These are phyloP conservation scores for Thalassia testudinum DNA, from an alignment of 116 monocot species.

Conservation along the genomic window DNA sequence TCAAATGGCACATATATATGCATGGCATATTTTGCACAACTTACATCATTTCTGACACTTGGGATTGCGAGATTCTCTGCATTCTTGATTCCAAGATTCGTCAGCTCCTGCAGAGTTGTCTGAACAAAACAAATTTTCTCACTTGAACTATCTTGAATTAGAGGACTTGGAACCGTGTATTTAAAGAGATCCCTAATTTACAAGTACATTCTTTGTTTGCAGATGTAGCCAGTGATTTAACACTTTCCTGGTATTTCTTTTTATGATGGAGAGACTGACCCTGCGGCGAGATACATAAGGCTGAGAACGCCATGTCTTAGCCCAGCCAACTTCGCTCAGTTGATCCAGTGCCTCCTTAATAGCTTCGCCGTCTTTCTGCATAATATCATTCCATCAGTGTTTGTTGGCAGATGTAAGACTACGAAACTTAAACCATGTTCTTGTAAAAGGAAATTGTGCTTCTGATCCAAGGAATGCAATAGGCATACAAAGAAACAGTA, in stretches of 20 bases:
- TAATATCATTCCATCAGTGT: conserved; percentile 1
- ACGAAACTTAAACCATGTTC: not conserved
- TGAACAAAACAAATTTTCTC: conserved; percentile 9
- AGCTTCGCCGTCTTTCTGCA: conserved; percentile 76
- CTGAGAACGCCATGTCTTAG: conserved; percentile 88
- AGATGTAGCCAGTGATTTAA: not conserved
- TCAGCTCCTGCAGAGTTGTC: conserved; percentile 81
- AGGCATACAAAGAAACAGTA: not conserved
- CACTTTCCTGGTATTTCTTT: not conserved
- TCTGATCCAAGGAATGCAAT: not conserved
- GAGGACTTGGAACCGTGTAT: not conserved
- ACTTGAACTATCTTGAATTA: not conserved
- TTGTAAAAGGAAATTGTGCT: too few species aligned
- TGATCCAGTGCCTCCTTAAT: conserved; percentile 66
- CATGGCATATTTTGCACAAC: not conserved
- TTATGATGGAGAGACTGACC: conserved; percentile 38
- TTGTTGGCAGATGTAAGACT: not conserved
- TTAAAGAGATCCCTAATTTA: not conserved
- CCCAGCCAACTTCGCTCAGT: conserved; percentile 70
- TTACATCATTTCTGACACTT: conserved; percentile 95
- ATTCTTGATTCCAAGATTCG: conserved; percentile 85
- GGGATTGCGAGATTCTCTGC: conserved; percentile 92
- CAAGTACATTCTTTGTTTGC: not conserved
- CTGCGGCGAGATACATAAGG: conserved; percentile 95
- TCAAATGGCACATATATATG: too few species aligned